phyloP scores from a whole-genome alignment of 257 asterid genomes.

The Eustoma russellianum region DNA sequence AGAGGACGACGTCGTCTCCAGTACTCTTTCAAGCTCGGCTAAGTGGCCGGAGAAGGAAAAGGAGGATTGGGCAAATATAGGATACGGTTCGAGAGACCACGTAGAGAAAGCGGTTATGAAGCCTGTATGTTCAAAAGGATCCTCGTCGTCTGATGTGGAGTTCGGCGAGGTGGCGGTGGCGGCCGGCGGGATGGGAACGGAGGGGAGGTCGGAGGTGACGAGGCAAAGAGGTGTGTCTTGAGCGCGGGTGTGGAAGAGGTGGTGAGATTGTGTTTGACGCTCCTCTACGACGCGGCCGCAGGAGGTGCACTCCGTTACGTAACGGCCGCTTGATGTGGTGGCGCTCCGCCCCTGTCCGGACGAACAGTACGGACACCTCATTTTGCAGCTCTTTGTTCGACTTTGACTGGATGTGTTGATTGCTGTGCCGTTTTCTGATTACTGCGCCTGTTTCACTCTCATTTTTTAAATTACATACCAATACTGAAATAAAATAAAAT shows the following conservation, averaged over 20 bases:
- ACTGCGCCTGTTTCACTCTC: too few relatives aligned
- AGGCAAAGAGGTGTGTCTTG: conserved; percentile 86
- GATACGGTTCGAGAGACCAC: conserved; percentile 91
- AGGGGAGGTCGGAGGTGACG: conserved; percentile 94
- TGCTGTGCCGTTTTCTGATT: too few relatives aligned
- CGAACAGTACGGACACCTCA: conserved; percentile 97
- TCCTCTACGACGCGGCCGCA: conserved; percentile 91
- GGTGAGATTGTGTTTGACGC: conserved; percentile 80
- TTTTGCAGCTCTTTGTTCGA: conserved; percentile 14
- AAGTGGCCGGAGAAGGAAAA: conserved; percentile 80
- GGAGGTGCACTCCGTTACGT: conserved; percentile 68
- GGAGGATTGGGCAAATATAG: conserved; percentile 65
- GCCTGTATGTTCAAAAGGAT: conserved; percentile 87
- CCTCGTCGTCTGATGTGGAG: conserved; percentile 36
- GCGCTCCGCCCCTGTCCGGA: conserved; percentile 64
- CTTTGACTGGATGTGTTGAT: too few relatives aligned
- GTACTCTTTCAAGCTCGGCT: conserved; percentile 93
- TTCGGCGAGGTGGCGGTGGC: neutral
- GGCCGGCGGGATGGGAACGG: conserved; percentile 30
- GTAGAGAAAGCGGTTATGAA: conserved; percentile 95
- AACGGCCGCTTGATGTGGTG: conserved; percentile 60
- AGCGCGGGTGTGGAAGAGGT: conserved; percentile 93
- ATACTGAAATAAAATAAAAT: too few relatives aligned
- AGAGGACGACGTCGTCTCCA: conserved; percentile 60
- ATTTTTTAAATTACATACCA: too few relatives aligned